phyloP scores from a whole-genome alignment of 2,329 filamentous ascomycete species.

The Drechslerella stenobrocha region DNA sequence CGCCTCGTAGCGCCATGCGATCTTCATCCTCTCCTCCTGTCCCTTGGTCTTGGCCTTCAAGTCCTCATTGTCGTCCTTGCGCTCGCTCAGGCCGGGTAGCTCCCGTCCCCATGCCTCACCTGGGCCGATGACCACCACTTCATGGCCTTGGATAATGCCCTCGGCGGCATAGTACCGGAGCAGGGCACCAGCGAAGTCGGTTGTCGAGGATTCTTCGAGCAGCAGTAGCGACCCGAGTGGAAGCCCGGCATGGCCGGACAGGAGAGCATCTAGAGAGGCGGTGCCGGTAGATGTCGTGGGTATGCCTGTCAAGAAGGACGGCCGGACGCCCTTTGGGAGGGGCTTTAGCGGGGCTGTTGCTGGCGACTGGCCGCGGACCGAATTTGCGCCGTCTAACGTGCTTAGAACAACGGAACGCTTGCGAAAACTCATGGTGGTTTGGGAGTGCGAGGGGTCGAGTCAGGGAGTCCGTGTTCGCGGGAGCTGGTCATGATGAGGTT shows the following conservation, averaged over 20 bases:
- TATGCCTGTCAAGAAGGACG: slow-evolving; percentile 85
- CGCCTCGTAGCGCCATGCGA: slow-evolving; percentile 94
- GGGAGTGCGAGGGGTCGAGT: slow-evolving; percentile 1
- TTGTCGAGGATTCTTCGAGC: slow-evolving; percentile 81
- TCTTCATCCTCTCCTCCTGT: slow-evolving; percentile 82
- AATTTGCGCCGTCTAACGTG: background rate
- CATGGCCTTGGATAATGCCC: slow-evolving; percentile 86
- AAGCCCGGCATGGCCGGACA: slow-evolving; percentile 84
- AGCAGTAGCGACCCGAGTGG: slow-evolving; percentile 78
- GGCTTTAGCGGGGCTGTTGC: slow-evolving; percentile 31
- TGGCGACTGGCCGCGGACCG: background rate
- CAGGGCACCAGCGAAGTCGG: slow-evolving; percentile 84
- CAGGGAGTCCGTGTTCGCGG: background rate
- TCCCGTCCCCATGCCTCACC: slow-evolving; percentile 79
- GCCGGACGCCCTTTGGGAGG: slow-evolving; percentile 62
- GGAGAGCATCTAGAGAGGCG: slow-evolving; percentile 76
- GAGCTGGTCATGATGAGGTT: slow-evolving; percentile 17
- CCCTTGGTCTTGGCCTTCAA: slow-evolving; percentile 39
- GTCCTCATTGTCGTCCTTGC: slow-evolving; percentile 58
- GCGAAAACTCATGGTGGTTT: slow-evolving; percentile 65
- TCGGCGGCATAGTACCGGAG: slow-evolving; percentile 90
- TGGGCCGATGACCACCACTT: slow-evolving; percentile 80
- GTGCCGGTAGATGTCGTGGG: slow-evolving; percentile 90
- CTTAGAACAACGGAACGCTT: slow-evolving; percentile 67
- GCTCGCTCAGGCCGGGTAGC: slow-evolving; percentile 64